Base-by-base conservation (phyloP, 768 basidiomycete genomes). In the Boletus insuetus region DNA sequence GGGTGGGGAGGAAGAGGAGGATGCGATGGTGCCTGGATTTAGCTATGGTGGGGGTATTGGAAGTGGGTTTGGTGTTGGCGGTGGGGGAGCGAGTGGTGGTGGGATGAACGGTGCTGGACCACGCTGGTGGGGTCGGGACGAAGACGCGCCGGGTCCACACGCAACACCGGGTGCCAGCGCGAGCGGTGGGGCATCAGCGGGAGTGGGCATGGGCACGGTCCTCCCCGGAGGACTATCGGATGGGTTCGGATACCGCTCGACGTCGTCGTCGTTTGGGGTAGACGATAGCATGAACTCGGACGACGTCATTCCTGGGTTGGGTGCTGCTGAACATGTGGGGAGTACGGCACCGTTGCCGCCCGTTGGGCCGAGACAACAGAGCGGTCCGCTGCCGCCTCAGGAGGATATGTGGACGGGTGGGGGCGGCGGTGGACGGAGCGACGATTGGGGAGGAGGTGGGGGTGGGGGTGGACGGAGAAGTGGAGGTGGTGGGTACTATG, bases 11-110 rank as follows among this genome's bases (percentile, higher is more conserved):
- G 87, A 87, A 1, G 84, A 88, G 2, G 89, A 89, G 45, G 89
- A 87, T 22, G 77, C 65, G 55, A 81, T 84, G 76, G 85, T 90
- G 1, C 89, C 90, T 29, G 91, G 91, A 8, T 85, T 93, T 58
- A 82, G 84, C 34, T 76, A 75, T 32, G 75, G 64, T 4, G 20
- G 46, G 1, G 59, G 53, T 5, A 35, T 62, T 2, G 64, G 64
- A 0, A 49, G 49, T 4, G 63, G 63, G 2, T 50, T 65, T 7
- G 55, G 64, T 0, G 26, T 72, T 0, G 73, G 68, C 0, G 68
- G 55, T 26, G 34, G 34, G 60, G 64, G 0, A 49, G 49, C 6
- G 46, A 69, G 55, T 24, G 67, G 62, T 41, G 66, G 50, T 35
- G 68, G 54, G 35, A 55, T 60, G 59, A 14, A 48, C 39, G 56